Evolutionary conservation across 306 rosid genomes (phyloP).

Genomic region (Pyrus communis): DNA sequence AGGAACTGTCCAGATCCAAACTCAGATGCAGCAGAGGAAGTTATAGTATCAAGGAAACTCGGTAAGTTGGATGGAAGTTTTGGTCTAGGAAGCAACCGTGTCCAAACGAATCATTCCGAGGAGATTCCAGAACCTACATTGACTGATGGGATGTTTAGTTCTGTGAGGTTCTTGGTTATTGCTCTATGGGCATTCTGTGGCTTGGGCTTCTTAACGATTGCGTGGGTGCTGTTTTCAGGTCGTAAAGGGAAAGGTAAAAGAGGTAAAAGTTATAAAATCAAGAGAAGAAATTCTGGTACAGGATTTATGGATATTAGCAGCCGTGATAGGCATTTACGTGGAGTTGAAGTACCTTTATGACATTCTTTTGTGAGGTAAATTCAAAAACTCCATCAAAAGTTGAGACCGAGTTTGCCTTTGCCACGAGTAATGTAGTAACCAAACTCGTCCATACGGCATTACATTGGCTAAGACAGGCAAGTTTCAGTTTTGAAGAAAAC

Average conservation of each 20-base stretch:
- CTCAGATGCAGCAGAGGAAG: slow-evolving; percentile 23
- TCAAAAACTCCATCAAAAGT: not conserved
- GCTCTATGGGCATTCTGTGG: slow-evolving; percentile 78
- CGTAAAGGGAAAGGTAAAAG: slow-evolving; percentile 50
- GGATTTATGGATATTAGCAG: slow-evolving; percentile 54
- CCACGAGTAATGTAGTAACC: not conserved
- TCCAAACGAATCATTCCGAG: slow-evolving; percentile 21
- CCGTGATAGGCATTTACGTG: slow-evolving; percentile 46
- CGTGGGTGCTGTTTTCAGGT: slow-evolving; percentile 43
- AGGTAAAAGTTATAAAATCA: slow-evolving; percentile 47
- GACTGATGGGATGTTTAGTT: slow-evolving; percentile 51
- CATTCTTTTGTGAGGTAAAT: not conserved
- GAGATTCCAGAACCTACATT: slow-evolving; percentile 19
- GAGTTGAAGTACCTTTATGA: slow-evolving; percentile 28
- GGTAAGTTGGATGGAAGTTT: slow-evolving; percentile 34
- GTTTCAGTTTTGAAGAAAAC: not conserved
- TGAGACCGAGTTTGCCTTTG: not conserved
- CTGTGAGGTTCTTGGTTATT: slow-evolving; percentile 72
- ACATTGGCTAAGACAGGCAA: not conserved
- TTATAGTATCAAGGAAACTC: slow-evolving; percentile 36
- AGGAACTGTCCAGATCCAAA: slow-evolving; percentile 46
- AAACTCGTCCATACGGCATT: not conserved
- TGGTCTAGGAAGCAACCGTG: slow-evolving; percentile 14
- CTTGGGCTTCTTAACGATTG: slow-evolving; percentile 52
- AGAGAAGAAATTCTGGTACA: slow-evolving; percentile 55